Evolutionary conservation across 148 eudicot genomes (phyloP).

Genomic region (Oxyria digyna): DNA sequence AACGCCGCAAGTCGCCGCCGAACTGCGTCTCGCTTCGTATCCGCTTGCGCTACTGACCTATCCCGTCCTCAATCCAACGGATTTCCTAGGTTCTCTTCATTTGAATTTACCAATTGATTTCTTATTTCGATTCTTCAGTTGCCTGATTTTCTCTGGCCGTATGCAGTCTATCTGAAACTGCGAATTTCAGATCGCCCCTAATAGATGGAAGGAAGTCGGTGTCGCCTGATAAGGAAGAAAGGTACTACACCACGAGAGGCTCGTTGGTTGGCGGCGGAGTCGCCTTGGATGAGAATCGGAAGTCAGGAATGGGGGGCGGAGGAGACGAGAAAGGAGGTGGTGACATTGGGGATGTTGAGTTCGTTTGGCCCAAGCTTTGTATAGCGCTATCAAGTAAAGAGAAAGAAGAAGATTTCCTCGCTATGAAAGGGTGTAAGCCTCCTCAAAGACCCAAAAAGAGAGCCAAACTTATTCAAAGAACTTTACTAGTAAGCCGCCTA

Average conservation of each 20-base stretch:
- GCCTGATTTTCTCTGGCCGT: neutral
- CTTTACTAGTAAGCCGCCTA: constrained; percentile 43
- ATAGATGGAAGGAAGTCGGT: constrained; percentile 15
- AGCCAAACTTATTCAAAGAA: constrained; percentile 66
- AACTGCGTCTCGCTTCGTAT: constrained; percentile 14
- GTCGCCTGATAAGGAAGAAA: constrained; percentile 77
- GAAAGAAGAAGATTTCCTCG: constrained; percentile 92
- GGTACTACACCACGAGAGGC: constrained; percentile 71
- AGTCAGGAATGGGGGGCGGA: constrained; percentile 15
- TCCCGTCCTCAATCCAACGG: constrained; percentile 5
- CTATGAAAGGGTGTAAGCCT: constrained; percentile 89
- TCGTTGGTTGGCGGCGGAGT: constrained; percentile 31
- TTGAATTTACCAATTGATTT: neutral
- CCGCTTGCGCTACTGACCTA: constrained; percentile 10
- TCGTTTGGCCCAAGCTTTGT: constrained; percentile 58
- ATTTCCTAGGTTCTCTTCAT: constrained; percentile 5
- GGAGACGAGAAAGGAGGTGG: constrained; percentile 9
- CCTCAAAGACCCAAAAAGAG: constrained; percentile 97
- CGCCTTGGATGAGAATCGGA: constrained; percentile 40
- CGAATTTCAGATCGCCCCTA: neutral
- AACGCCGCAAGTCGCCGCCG: constrained; percentile 15
- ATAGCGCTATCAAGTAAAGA: constrained; percentile 76
- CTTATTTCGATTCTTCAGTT: neutral
- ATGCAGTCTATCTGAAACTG: constrained; percentile 2
- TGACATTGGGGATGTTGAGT: constrained; percentile 8